Base-by-base conservation (phyloP, 306 rosid genomes). In the Cucurbita maxima region DNA sequence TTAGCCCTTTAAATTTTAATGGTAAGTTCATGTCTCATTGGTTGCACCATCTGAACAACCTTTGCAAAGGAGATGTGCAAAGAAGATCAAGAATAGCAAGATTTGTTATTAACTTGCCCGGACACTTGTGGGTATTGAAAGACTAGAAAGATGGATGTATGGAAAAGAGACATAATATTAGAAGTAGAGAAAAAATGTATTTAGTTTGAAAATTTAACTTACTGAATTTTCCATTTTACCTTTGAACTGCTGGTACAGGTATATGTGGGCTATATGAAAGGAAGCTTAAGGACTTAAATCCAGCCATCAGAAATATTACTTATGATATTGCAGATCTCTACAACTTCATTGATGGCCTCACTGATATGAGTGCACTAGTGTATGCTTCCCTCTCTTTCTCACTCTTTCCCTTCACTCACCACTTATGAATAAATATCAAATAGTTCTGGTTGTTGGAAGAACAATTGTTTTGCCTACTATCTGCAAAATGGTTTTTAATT, bases 311-410 rank as follows among this genome's bases (percentile, higher is more conserved):
- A 80, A 88, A 89, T 81, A 77, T 94, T 76, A 86, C 99, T 38
- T 94, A 91, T 68, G 99, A 94, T 78, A 89, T 94, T 72, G 75
- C 84, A 40, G 92, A 94, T 84, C 99, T 94, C 80, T 94, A 91
- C 84, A 91, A 91, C 81, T 94, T 94, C 82, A 89, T 94, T 18
- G 96, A 94, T 72, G 99, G 97, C 34, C 99, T 94, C 66, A 82
- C 96, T 30, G 99, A 94, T 84, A 67, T 94, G 97, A 94, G 99
- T 69, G 99, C 99, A 76, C 81, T 94, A 72, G 99, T 94, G 99
- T 94, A 86, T 57, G 38, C 72, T 77, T 73, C 88, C 83, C 71
- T 82, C 81, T n/a, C 75, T 15, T 62, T 51, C 52, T 7, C 76
- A 54, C 68, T 13, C 76, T 58, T 64, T 40, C 38, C 71, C 7